These are phyloP conservation scores for Tuber umbilicatum DNA, from an alignment of 495 filamentous ascomycete genomes.

Conservation along the genomic window DNA sequence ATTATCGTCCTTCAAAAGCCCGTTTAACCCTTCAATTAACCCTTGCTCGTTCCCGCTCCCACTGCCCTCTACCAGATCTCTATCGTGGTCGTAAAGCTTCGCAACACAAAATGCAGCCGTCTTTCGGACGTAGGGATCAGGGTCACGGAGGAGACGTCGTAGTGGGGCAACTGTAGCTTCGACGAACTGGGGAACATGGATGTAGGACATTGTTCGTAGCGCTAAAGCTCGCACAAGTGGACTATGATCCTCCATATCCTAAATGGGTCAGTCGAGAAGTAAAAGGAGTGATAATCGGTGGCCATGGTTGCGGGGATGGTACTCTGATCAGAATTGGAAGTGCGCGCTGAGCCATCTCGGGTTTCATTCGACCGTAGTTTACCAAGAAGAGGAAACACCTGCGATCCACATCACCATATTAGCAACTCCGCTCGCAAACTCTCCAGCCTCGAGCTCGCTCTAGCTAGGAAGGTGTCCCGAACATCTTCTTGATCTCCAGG, in stretches of 20 bases:
- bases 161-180: conserved; percentile 80
- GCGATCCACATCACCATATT: conserved; percentile 12
- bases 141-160: conserved; percentile 74
- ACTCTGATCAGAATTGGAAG: conserved; percentile 79
- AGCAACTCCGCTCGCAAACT: conserved; percentile 28
- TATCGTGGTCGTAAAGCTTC: conserved; percentile 95
- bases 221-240: conserved; percentile 89
- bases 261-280: conserved; percentile 13
- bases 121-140: conserved; percentile 95
- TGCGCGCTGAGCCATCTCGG: conserved; percentile 88
- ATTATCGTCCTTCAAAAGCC: conserved; percentile 87
- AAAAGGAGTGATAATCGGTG: conserved; percentile 1
- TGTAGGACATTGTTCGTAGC: conserved; percentile 90
- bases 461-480: conserved; percentile 38
- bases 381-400: conserved; percentile 98
- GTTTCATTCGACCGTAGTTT: conserved; percentile 92
- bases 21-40: conserved; percentile 85
- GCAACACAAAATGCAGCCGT: conserved; percentile 95
- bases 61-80: conserved; percentile 67
- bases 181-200: conserved; percentile 94
- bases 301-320: conserved; percentile 37
- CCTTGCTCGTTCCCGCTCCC: conserved; percentile 47
- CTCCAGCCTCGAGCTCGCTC: background rate
- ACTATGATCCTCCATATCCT: conserved; percentile 94
- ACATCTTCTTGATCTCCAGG: conserved; percentile 99